Percentiles rank a stretch among this genome's conserved stretches.
Conservation (phyloP, 1,139 yeast genomes). For the Geotrichum candidum region DNA sequence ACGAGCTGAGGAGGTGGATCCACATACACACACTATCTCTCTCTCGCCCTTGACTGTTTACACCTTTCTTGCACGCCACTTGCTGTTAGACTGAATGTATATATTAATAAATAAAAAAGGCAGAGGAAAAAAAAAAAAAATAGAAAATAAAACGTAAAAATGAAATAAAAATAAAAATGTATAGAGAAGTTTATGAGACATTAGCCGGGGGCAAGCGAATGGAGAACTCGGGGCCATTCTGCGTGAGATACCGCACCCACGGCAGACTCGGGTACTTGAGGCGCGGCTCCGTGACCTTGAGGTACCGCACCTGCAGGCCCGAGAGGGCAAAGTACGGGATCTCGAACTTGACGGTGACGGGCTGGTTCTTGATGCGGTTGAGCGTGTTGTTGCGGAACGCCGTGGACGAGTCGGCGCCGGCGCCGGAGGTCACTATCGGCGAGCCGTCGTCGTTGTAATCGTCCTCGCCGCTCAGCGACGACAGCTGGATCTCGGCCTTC, state of each 20-base stretch:
- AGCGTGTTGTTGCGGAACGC: slow-evolving; percentile 17
- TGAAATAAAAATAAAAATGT: background rate
- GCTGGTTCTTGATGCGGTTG: slow-evolving; percentile 22
- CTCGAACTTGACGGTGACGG: slow-evolving; percentile 69
- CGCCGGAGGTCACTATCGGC: slow-evolving; percentile 16
- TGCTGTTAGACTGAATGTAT: background rate
- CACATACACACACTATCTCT: too few relatives aligned
- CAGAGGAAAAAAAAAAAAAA: background rate
- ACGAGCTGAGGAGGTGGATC: background rate
- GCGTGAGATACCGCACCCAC: slow-evolving; percentile 88
- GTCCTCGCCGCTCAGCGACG: slow-evolving; percentile 59
- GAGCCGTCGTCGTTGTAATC: slow-evolving; percentile 32
- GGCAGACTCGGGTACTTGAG: slow-evolving; percentile 86
- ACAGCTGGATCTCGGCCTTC: slow-evolving; percentile 80
- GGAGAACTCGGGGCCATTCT: slow-evolving; percentile 85
- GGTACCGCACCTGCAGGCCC: slow-evolving; percentile 88
- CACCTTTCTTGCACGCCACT: background rate
- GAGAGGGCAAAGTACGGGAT: slow-evolving; percentile 93
- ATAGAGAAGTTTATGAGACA: background rate
- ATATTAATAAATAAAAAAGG: background rate
- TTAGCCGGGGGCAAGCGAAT: slow-evolving; percentile 45
- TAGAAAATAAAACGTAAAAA: background rate
- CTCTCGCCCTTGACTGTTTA: background rate
- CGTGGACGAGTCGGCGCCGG: slow-evolving; percentile 16
- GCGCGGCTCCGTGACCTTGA: slow-evolving; percentile 81